Evolutionary conservation across 2,329 filamentous ascomycete genomes (phyloP).

Genomic region (Ophiostoma pallidulum): DNA sequence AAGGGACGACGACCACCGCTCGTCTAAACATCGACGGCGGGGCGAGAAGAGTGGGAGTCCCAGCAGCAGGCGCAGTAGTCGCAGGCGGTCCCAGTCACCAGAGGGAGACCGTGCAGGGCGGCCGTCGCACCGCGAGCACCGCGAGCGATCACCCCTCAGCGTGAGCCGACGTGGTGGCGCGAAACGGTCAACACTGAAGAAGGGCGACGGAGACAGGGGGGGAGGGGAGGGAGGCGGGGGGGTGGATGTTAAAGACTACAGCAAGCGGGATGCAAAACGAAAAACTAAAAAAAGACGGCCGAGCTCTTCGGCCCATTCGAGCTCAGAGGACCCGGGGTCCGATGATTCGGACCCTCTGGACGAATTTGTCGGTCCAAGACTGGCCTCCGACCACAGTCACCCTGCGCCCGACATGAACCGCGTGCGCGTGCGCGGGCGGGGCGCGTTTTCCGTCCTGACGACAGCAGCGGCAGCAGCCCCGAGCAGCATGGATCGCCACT

Average conservation of each 20-base stretch:
- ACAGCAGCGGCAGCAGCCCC: not conserved
- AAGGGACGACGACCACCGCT: not conserved
- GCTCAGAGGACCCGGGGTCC: not conserved
- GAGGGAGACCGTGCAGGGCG: not conserved
- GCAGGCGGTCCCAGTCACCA: conserved; percentile 2
- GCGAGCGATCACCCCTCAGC: not conserved
- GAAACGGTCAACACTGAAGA: no score
- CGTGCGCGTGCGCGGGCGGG: conserved; percentile 10
- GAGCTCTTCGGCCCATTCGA: not conserved
- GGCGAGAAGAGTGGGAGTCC: not conserved
- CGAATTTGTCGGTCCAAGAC: conserved; percentile 12
- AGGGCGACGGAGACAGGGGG: no score
- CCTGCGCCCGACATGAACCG: not conserved
- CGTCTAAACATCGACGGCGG: not conserved
- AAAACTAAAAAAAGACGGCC: not conserved
- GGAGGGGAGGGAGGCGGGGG: no score
- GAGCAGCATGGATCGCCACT: conserved; percentile 15
- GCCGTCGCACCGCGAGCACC: not conserved
- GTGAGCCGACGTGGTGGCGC: not conserved
- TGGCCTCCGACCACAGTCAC: not conserved
- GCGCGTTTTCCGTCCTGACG: not conserved
- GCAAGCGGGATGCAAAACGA: no score
- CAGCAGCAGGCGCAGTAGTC: not conserved
- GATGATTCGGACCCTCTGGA: conserved; percentile 12
- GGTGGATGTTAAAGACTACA: no score